phyloP scores from a whole-genome alignment of 371 early-diverging fungal species.

The Mortierella sp. region DNA sequence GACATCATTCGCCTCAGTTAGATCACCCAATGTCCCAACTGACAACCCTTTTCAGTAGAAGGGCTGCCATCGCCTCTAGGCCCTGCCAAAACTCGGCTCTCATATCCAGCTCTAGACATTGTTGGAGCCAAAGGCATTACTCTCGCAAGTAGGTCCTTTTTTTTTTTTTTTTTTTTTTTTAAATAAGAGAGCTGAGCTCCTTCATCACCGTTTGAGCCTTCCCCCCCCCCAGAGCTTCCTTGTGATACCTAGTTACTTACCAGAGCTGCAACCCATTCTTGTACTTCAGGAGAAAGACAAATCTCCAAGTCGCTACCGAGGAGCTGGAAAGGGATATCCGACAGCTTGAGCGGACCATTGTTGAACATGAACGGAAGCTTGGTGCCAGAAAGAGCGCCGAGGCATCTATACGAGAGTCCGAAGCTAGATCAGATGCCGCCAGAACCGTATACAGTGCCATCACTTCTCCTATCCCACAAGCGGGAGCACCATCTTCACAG shows the following conservation, averaged over 20 bases:
- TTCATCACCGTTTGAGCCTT: not conserved
- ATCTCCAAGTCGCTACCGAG: slow-evolving; percentile 24
- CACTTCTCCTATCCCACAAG: slow-evolving; percentile 11
- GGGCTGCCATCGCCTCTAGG: slow-evolving; percentile 11
- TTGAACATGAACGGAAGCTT: slow-evolving; percentile 35
- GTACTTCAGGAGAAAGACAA: slow-evolving; percentile 27
- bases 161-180: not conserved
- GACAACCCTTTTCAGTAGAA: slow-evolving; percentile 25
- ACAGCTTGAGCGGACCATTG: slow-evolving; percentile 29
- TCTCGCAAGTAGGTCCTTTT: slow-evolving; percentile 31
- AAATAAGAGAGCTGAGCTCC: not conserved
- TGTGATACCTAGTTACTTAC: not conserved
- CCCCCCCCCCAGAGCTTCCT: not conserved
- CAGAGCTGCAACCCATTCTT: not conserved
- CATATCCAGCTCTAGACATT: not conserved
- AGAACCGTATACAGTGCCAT: slow-evolving; percentile 29
- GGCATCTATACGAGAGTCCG: slow-evolving; percentile 27
- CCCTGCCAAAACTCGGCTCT: slow-evolving; percentile 10
- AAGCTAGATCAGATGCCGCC: slow-evolving; percentile 32
- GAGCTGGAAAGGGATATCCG: slow-evolving; percentile 38
- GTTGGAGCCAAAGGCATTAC: slow-evolving; percentile 14
- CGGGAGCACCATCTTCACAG: not conserved
- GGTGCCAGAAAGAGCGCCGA: slow-evolving; percentile 30
- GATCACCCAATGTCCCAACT: slow-evolving; percentile 30
- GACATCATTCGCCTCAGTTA: not conserved